Percentiles rank a stretch among this genome's conserved stretches.
phyloP scores from a whole-genome alignment of 2,329 filamentous ascomycete species.

The Aspergillus japonicus region DNA sequence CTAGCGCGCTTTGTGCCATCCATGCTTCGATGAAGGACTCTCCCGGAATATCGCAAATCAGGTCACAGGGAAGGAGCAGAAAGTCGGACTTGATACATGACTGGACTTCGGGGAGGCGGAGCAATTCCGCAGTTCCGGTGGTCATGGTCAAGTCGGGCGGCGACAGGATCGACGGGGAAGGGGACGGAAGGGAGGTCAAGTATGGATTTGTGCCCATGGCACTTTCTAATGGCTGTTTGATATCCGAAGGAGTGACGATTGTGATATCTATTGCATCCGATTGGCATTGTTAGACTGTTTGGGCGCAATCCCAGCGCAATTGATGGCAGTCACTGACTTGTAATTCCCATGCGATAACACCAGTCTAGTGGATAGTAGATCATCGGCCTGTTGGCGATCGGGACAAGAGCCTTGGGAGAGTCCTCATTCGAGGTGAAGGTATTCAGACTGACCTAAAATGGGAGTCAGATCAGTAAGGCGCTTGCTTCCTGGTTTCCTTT shows the following conservation, averaged over 20 bases:
- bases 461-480: background rate
- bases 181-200: constrained; percentile 49
- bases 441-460: constrained; percentile 40
- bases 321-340: constrained; percentile 32
- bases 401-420: constrained; percentile 50
- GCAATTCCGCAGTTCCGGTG: constrained; percentile 83
- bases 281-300: constrained; percentile 5
- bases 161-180: constrained; percentile 69
- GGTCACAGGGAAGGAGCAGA: constrained; percentile 84
- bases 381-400: constrained; percentile 52
- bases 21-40: constrained; percentile 83
- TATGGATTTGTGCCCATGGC: constrained; percentile 52
- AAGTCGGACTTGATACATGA: constrained; percentile 81
- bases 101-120: constrained; percentile 79
- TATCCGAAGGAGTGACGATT: constrained; percentile 48
- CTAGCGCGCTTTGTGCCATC: constrained; percentile 77
- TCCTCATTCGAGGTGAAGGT: constrained; percentile 52
- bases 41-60: constrained; percentile 85
- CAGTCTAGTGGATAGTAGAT: constrained; percentile 51
- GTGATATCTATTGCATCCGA: constrained; percentile 41
- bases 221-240: constrained; percentile 44
- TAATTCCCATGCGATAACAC: constrained; percentile 51
- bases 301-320: background rate
- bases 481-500: background rate
- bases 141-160: constrained; percentile 75